These are phyloP conservation scores for Magnolia sinica DNA, from an alignment of 164 flowering plant genomes.

Conservation along the genomic window DNA sequence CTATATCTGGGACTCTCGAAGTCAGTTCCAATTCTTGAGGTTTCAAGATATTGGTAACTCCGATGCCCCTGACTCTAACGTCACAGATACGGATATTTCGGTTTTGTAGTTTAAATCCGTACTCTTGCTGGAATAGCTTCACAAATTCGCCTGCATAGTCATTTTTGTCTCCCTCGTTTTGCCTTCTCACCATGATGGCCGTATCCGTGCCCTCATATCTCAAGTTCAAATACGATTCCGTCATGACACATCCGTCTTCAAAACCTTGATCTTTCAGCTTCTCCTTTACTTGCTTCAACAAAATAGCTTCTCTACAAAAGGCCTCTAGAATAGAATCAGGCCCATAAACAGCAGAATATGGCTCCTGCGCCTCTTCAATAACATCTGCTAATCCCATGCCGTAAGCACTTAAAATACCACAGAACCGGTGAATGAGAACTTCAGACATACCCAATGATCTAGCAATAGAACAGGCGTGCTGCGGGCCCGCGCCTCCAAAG, in stretches of 20 bases:
- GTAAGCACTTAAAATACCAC: conserved; percentile 97
- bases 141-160: conserved; percentile 76
- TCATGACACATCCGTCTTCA: conserved; percentile 47
- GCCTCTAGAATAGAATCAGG: conserved; percentile 61
- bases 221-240: conserved; percentile 73
- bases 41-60: conserved; percentile 83
- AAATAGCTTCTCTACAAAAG: conserved; percentile 49
- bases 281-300: conserved; percentile 56
- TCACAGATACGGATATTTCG: conserved; percentile 82
- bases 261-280: conserved; percentile 80
- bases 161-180: conserved; percentile 26
- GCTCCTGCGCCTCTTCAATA: conserved; percentile 91
- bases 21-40: conserved; percentile 42
- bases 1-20: conserved; percentile 42
- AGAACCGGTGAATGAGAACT: conserved; percentile 80
- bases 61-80: conserved; percentile 89
- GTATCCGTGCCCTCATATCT: conserved; percentile 98
- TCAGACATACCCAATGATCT: conserved; percentile 91
- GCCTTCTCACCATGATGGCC: conserved; percentile 87
- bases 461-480: conserved; percentile 97
- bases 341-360: conserved; percentile 78
- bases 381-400: conserved; percentile 99
- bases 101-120: conserved; percentile 83
- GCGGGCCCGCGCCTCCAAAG: conserved; percentile 99
- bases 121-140: conserved; percentile 79